A percentile compares a stretch with the other conserved stretches of the same genome.
Conservation (phyloP, 1,284 basidiomycete species). For the Tylopilus microsporus region DNA sequence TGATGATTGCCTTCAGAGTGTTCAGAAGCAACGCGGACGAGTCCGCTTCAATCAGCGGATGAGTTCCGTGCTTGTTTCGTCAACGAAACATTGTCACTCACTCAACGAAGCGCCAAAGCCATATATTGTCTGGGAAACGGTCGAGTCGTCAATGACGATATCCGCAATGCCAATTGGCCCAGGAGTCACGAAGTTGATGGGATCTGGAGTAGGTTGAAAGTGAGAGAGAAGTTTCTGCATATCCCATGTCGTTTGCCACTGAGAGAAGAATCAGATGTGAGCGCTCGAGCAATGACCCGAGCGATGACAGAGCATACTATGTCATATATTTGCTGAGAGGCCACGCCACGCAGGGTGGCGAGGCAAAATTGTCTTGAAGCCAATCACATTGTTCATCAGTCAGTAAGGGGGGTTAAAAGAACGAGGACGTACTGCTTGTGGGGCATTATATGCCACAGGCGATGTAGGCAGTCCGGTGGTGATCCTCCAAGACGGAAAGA, state of each 20-base stretch:
- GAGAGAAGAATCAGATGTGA: conserved; percentile 5
- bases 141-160: conserved; percentile 42
- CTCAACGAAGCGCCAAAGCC: conserved; percentile 49
- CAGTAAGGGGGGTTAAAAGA: conserved; percentile 1
- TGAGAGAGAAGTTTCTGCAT: conserved; percentile 46
- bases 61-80: not conserved
- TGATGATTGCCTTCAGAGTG: conserved; percentile 36
- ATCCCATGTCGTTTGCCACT: conserved; percentile 68
- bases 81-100: conserved; percentile 24
- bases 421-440: conserved; percentile 2
- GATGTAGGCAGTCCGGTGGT: conserved; percentile 4
- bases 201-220: conserved; percentile 38
- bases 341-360: conserved; percentile 12
- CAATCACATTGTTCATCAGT: conserved; percentile 18
- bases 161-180: conserved; percentile 41
- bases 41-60: conserved; percentile 37
- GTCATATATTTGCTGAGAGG: conserved; percentile 34
- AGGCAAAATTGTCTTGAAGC: conserved; percentile 10
- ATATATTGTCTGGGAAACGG: conserved; percentile 41
- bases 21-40: conserved; percentile 45
- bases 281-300: not conserved
- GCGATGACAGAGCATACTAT: conserved; percentile 22
- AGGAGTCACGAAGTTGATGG: conserved; percentile 50
- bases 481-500: not conserved
- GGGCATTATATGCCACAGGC: conserved; percentile 19